Percentiles rank a stretch among this genome's conserved stretches.
phyloP scores from a whole-genome alignment of 495 filamentous ascomycete genomes.

The Penicillium bialowiezense region DNA sequence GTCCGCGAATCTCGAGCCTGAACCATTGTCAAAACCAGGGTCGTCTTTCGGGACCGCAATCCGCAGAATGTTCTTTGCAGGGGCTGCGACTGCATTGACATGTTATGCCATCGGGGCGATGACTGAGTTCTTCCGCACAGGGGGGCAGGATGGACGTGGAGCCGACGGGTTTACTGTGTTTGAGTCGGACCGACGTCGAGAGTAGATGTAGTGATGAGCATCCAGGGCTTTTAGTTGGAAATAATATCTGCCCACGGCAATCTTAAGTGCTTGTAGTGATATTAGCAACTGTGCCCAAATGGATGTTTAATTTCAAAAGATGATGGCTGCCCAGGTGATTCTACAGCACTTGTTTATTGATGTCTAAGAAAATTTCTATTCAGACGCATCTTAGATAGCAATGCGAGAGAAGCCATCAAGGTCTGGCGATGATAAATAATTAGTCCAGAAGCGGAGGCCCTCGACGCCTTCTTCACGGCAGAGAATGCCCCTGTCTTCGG shows the following conservation, averaged over 20 bases:
- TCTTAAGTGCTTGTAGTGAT: too few relatives aligned
- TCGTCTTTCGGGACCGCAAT: slow-evolving; percentile 32
- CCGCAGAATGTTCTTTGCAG: slow-evolving; percentile 54
- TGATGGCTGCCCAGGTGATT: too few relatives aligned
- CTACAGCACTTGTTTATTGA: neutral
- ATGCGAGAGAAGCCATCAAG: slow-evolving; percentile 2
- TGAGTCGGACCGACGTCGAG: slow-evolving; percentile 38
- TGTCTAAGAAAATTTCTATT: neutral
- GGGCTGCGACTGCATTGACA: slow-evolving; percentile 56
- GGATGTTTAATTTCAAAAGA: too few relatives aligned
- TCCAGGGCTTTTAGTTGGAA: too few relatives aligned
- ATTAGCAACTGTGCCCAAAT: too few relatives aligned
- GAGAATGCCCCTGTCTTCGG: slow-evolving; percentile 78
- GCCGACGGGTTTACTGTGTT: slow-evolving; percentile 50
- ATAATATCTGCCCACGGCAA: too few relatives aligned
- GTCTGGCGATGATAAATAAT: slow-evolving; percentile 42
- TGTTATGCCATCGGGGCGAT: slow-evolving; percentile 70
- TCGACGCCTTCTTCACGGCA: slow-evolving; percentile 84
- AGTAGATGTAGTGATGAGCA: slow-evolving; percentile 3
- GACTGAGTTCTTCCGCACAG: slow-evolving; percentile 61
- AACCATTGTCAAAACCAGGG: slow-evolving; percentile 15
- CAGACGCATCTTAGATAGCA: slow-evolving; percentile 1
- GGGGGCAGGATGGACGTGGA: slow-evolving; percentile 52
- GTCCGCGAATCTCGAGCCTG: neutral
- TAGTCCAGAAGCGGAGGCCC: slow-evolving; percentile 79